These are phyloP conservation scores for Bromus sterilis DNA, from an alignment of 176 grass and related monocot genomes.

Conservation along the genomic window DNA sequence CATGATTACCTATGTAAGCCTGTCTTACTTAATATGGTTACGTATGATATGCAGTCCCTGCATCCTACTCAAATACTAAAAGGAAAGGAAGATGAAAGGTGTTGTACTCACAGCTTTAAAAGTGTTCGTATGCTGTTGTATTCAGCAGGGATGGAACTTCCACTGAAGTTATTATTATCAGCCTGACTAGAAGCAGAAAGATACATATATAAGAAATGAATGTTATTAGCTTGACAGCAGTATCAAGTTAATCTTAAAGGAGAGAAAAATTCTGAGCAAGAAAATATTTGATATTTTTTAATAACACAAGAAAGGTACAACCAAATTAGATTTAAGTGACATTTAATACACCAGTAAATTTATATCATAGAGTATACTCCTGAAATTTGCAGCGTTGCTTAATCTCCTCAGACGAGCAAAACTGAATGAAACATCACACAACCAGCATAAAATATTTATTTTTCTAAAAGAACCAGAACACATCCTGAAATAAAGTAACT, in stretches of 20 bases:
- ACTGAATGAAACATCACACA: neutral
- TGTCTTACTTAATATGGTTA: neutral
- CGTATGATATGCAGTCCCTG: neutral
- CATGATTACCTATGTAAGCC: neutral
- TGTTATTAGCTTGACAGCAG: neutral
- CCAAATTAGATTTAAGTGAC: neutral
- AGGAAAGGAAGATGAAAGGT: neutral
- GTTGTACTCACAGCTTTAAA: slow-evolving; percentile 82
- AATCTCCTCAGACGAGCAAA: neutral
- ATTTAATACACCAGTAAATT: slow-evolving; percentile 2
- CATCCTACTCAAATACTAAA: neutral
- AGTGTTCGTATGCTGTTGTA: slow-evolving; percentile 58
- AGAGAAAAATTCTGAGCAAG: neutral
- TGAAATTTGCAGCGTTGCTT: slow-evolving; percentile 8
- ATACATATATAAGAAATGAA: slow-evolving; percentile 21
- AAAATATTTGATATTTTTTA: neutral
- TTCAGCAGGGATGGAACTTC: slow-evolving; percentile 70
- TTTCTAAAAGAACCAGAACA: neutral
- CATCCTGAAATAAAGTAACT: neutral
- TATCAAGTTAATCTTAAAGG: neutral
- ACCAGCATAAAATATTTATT: neutral
- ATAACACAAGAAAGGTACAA: neutral
- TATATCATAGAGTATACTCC: slow-evolving; percentile 1
- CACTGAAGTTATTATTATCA: slow-evolving; percentile 97
- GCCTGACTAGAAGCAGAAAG: slow-evolving; percentile 69